Conservation (phyloP, 2,329 filamentous ascomycete genomes). For the Rhynchosporium secalis region DNA sequence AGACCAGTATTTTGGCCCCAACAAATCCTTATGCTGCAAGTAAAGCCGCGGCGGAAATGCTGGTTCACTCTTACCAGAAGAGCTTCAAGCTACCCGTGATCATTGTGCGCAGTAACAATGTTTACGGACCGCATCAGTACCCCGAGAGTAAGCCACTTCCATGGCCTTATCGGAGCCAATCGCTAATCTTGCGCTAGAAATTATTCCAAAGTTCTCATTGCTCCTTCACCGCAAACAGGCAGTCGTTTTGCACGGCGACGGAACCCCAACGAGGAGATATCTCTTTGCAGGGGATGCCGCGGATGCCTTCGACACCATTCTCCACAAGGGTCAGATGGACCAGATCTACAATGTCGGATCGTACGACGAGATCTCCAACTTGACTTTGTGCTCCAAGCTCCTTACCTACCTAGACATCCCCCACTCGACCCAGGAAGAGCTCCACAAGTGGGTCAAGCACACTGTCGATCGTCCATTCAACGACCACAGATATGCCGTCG, state of each 20-base stretch:
- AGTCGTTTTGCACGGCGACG: slow-evolving; percentile 74
- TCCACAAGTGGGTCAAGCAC: slow-evolving; percentile 68
- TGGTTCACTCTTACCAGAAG: slow-evolving; percentile 83
- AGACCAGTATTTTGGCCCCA: slow-evolving; percentile 72
- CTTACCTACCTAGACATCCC: slow-evolving; percentile 61
- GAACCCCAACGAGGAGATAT: slow-evolving; percentile 72
- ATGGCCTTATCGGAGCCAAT: not conserved
- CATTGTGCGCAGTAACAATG: slow-evolving; percentile 80
- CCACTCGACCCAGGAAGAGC: slow-evolving; percentile 51
- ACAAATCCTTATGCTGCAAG: slow-evolving; percentile 82
- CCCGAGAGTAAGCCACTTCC: slow-evolving; percentile 66
- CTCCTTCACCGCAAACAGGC: slow-evolving; percentile 66
- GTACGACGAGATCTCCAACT: slow-evolving; percentile 73
- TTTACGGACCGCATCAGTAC: slow-evolving; percentile 82
- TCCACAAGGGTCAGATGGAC: slow-evolving; percentile 72
- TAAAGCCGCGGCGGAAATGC: slow-evolving; percentile 81
- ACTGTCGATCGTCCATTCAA: slow-evolving; percentile 79
- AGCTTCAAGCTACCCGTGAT: slow-evolving; percentile 79
- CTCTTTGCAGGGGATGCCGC: slow-evolving; percentile 78
- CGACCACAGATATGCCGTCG: slow-evolving; percentile 71
- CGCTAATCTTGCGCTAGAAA: slow-evolving; percentile 53
- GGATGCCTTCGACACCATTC: slow-evolving; percentile 80
- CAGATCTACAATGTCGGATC: slow-evolving; percentile 84
- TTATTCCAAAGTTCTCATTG: slow-evolving; percentile 80
- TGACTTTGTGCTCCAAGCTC: slow-evolving; percentile 65